Conservation (phyloP, 2,329 filamentous ascomycete genomes). For the Furcasterigmium sp. region DNA sequence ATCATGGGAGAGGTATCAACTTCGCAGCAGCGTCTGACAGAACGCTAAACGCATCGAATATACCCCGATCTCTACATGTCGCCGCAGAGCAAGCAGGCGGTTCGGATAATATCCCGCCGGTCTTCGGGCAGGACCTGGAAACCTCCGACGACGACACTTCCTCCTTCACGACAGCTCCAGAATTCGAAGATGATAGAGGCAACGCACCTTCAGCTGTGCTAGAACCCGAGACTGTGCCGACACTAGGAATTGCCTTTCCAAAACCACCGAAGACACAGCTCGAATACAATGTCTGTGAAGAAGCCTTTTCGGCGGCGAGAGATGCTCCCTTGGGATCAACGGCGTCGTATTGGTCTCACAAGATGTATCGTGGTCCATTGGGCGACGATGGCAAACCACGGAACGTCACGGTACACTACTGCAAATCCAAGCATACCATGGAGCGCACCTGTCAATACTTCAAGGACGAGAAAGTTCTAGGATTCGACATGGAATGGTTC, state of each 20-base stretch:
- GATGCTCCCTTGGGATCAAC: slow-evolving; percentile 34
- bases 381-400: slow-evolving; percentile 31
- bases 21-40: slow-evolving; percentile 13
- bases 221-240: slow-evolving; percentile 7
- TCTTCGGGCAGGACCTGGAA: not conserved
- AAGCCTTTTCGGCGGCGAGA: slow-evolving; percentile 43
- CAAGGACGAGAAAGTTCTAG: slow-evolving; percentile 63
- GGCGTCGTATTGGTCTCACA: slow-evolving; percentile 63
- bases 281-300: slow-evolving; percentile 40
- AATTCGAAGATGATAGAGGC: not conserved
- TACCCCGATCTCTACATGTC: slow-evolving; percentile 4
- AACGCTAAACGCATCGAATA: not conserved
- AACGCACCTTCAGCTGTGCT: slow-evolving; percentile 6
- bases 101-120: not conserved
- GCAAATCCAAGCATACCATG: slow-evolving; percentile 59
- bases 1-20: slow-evolving; percentile 24
- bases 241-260: not conserved
- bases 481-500: slow-evolving; percentile 88
- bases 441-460: slow-evolving; percentile 67
- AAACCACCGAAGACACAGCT: slow-evolving; percentile 30
- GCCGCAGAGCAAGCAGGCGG: not conserved
- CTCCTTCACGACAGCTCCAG: slow-evolving; percentile 1
- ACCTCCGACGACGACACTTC: not conserved
- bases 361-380: slow-evolving; percentile 53
- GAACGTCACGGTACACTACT: slow-evolving; percentile 71